Evolutionary conservation across 352 stramenopile genomes (phyloP).

Genomic region (Phytophthora foliorum): DNA sequence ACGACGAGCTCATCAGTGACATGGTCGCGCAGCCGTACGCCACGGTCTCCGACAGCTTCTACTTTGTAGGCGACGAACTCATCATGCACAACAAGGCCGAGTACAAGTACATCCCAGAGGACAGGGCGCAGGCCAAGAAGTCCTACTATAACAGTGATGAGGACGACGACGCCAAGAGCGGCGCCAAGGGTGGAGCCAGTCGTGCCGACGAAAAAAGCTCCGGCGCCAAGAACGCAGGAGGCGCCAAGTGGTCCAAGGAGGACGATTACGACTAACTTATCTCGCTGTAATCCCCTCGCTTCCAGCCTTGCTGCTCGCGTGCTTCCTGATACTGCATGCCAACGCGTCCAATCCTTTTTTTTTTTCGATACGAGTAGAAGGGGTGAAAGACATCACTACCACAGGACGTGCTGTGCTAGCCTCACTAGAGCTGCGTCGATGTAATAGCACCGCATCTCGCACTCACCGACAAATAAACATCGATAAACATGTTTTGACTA

Average conservation of each 20-base stretch:
- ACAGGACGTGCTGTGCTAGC: too few species aligned
- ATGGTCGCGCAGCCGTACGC: constrained; percentile 96
- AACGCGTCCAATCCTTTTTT: too few species aligned
- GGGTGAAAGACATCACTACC: too few species aligned
- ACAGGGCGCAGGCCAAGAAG: constrained; percentile 91
- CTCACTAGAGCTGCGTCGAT: constrained; percentile 1
- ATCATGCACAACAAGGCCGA: constrained; percentile 97
- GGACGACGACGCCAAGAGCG: constrained; percentile 74
- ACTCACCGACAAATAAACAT: constrained; percentile 21
- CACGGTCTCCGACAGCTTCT: constrained; percentile 96
- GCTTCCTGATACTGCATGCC: constrained; percentile 11
- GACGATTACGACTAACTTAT: constrained; percentile 89
- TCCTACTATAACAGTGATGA: constrained; percentile 92
- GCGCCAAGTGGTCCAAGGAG: constrained; percentile 92
- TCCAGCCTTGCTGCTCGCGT: background rate
- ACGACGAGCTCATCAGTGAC: constrained; percentile 94
- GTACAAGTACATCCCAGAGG: constrained; percentile 95
- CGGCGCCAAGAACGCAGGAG: constrained; percentile 41
- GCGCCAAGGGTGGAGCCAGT: constrained; percentile 46
- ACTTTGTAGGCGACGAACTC: constrained; percentile 96
- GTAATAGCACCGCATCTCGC: too few species aligned
- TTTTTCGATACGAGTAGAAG: too few species aligned
- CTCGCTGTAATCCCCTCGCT: constrained; percentile 18
- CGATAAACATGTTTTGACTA: constrained; percentile 16
- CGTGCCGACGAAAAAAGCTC: constrained; percentile 72